phyloP scores from a whole-genome alignment of 805 yeast genomes.

The Schwanniomyces vanrijiae region DNA sequence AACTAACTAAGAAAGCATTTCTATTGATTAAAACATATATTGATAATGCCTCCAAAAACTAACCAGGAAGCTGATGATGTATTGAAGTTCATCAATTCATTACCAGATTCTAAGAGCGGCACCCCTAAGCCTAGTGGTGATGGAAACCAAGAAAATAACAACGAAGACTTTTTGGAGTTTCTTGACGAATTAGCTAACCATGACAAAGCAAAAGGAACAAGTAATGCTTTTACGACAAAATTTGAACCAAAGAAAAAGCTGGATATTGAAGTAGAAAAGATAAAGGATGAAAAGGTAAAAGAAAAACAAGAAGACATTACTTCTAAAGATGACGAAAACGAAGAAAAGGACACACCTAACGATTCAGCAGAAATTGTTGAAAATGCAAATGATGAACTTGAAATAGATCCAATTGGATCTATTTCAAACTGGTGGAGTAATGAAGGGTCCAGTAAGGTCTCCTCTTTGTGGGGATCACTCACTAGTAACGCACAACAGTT shows the following conservation, averaged over 20 bases:
- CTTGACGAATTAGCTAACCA: constrained; percentile 71
- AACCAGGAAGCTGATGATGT: constrained; percentile 68
- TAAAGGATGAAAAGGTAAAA: neutral
- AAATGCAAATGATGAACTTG: constrained; percentile 15
- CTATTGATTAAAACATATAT: neutral
- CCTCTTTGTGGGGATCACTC: constrained; percentile 69
- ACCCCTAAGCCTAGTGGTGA: constrained; percentile 30
- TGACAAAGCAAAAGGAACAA: constrained; percentile 35
- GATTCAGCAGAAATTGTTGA: neutral
- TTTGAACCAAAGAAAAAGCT: constrained; percentile 33
- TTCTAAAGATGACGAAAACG: constrained; percentile 9
- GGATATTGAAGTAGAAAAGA: constrained; percentile 14
- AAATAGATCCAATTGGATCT: constrained; percentile 62
- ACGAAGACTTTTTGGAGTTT: constrained; percentile 55
- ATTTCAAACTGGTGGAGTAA: constrained; percentile 74
- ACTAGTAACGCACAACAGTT: constrained; percentile 48
- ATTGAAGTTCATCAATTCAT: constrained; percentile 73
- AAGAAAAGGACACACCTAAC: constrained; percentile 10
- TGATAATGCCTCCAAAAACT: constrained; percentile 11
- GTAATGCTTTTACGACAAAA: constrained; percentile 18
- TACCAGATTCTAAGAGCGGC: constrained; percentile 58
- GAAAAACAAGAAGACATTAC: constrained; percentile 10
- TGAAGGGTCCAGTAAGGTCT: constrained; percentile 65
- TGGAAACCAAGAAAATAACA: constrained; percentile 30
- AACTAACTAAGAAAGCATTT: neutral